phyloP scores from a whole-genome alignment of 2,329 filamentous ascomycete species.

The Aaosphaeria arxii region DNA sequence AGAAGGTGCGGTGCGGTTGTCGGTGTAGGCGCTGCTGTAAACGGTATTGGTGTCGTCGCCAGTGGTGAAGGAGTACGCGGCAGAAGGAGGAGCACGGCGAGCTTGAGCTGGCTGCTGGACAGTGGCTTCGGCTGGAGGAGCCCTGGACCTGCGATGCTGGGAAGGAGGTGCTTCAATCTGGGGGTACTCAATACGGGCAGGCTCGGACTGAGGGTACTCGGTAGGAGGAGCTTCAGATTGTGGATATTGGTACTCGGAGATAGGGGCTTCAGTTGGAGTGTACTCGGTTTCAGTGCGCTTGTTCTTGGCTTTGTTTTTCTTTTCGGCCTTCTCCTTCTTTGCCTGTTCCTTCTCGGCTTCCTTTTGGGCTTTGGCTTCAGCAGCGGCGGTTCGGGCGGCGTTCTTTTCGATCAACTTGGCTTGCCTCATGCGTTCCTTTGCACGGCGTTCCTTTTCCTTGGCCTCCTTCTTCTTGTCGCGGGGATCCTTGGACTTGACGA shows the following conservation, averaged over 20 bases:
- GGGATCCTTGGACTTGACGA: conserved; percentile 37
- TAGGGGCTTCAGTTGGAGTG: conserved; percentile 22
- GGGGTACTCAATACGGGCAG: neutral
- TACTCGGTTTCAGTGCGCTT: conserved; percentile 20
- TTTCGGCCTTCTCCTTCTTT: conserved; percentile 38
- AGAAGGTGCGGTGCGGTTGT: conserved; percentile 18
- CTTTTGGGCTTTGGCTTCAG: conserved; percentile 44
- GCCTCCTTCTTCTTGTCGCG: conserved; percentile 40
- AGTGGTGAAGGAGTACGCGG: conserved; percentile 49
- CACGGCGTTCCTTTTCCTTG: conserved; percentile 34
- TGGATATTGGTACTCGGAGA: conserved; percentile 7
- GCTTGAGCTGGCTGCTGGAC: neutral
- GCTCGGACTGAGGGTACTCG: conserved; percentile 17
- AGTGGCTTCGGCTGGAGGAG: neutral
- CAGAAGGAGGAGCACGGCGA: conserved; percentile 34
- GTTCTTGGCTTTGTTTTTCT: conserved; percentile 38
- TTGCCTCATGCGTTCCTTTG: conserved; percentile 53
- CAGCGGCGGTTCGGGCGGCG: conserved; percentile 26
- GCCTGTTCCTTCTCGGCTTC: conserved; percentile 36
- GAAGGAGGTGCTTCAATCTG: conserved; percentile 11
- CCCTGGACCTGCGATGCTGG: conserved; percentile 3
- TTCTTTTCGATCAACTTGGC: conserved; percentile 40
- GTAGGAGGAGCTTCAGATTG: conserved; percentile 3
- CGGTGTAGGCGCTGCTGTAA: conserved; percentile 30
- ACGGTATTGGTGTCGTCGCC: conserved; percentile 44